Evolutionary conservation across 1,284 basidiomycete species (phyloP).

Genomic region (Boletus subluridellus): DNA sequence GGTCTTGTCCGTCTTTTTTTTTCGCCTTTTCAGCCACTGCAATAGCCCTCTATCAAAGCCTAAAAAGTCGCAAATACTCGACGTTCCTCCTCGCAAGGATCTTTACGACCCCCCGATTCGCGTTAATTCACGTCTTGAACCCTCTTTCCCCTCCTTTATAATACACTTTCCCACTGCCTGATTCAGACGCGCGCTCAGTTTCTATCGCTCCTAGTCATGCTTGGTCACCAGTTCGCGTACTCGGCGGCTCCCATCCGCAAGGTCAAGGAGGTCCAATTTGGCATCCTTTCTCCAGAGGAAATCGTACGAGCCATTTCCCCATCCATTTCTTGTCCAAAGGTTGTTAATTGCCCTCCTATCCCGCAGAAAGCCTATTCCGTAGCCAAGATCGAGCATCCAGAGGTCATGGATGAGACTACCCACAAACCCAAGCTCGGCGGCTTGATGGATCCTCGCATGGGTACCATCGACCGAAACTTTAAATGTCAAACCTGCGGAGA

Average conservation of each 20-base stretch:
- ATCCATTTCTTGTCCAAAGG: slow-evolving; percentile 10
- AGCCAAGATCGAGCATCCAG: slow-evolving; percentile 96
- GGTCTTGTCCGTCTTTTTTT: slow-evolving; percentile 21
- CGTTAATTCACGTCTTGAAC: slow-evolving; percentile 27
- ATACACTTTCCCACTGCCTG: not conserved
- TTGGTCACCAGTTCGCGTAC: slow-evolving; percentile 84
- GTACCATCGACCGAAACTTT: slow-evolving; percentile 98
- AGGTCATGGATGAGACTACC: slow-evolving; percentile 94
- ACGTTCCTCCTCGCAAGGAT: slow-evolving; percentile 2
- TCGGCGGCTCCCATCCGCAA: slow-evolving; percentile 91
- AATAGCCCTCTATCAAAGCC: slow-evolving; percentile 2
- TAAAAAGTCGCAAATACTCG: slow-evolving; percentile 25
- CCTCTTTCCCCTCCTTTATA: slow-evolving; percentile 2
- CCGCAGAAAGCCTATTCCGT: slow-evolving; percentile 94
- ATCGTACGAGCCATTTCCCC: slow-evolving; percentile 66
- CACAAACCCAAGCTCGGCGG: slow-evolving; percentile 89
- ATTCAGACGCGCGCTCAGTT: slow-evolving; percentile 19
- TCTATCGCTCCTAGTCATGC: slow-evolving; percentile 44
- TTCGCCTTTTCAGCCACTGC: slow-evolving; percentile 1
- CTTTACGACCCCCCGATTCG: slow-evolving; percentile 19
- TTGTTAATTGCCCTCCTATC: slow-evolving; percentile 18
- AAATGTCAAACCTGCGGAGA: slow-evolving; percentile 99
- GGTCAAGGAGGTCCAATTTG: slow-evolving; percentile 98
- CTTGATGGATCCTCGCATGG: slow-evolving; percentile 97
- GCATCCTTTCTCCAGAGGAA: slow-evolving; percentile 99